These are phyloP conservation scores for Diaporthe nobilis DNA, from an alignment of 2,329 filamentous ascomycete genomes.

Conservation along the genomic window DNA sequence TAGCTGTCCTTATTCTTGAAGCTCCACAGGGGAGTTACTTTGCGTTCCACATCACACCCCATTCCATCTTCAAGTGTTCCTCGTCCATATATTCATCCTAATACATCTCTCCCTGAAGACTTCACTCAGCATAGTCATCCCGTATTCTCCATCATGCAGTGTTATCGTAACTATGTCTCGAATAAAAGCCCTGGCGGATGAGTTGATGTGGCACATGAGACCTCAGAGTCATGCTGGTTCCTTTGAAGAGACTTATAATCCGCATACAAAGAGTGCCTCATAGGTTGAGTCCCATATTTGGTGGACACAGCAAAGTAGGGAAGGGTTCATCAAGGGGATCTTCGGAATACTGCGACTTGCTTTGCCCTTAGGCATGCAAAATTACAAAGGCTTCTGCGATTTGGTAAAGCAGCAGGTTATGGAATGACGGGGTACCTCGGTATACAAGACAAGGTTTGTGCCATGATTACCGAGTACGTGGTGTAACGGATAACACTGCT, in stretches of 20 bases:
- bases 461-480: background rate
- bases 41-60: background rate
- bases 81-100: background rate
- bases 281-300: fast-evolving
- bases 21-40: background rate
- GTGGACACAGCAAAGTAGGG: no score
- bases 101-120: background rate
- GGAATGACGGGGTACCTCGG: background rate
- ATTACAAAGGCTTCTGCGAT: no score
- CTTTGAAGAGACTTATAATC: no score
- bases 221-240: no score
- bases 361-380: no score
- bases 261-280: no score
- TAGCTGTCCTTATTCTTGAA: background rate
- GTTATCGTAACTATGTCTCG: no score
- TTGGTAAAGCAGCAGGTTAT: background rate
- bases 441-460: background rate
- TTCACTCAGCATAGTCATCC: background rate
- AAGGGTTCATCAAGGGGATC: no score
- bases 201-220: no score
- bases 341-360: no score
- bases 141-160: background rate
- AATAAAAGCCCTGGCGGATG: no score
- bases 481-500: background rate
- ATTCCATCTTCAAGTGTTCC: background rate